These are phyloP conservation scores for Salix arbutifolia DNA, from an alignment of 345 rosid species.

Conservation along the genomic window DNA sequence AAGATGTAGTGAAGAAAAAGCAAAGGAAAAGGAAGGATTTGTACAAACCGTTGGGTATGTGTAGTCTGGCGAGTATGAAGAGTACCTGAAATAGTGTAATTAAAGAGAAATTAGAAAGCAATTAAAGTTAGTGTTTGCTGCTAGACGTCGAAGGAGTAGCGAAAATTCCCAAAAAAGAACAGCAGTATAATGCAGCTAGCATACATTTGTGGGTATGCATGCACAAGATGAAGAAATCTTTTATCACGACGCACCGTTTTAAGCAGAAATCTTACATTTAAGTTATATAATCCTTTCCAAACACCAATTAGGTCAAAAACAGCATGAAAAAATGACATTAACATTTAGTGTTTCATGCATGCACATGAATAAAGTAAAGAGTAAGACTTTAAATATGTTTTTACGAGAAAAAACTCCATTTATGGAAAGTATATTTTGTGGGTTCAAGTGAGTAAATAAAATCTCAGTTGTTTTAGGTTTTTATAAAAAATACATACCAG, in stretches of 20 bases:
- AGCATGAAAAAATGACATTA: no score
- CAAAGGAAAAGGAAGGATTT: slow-evolving; percentile 11
- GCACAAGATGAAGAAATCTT: neutral
- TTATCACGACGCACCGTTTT: neutral
- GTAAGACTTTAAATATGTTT: neutral
- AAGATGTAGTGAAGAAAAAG: slow-evolving; percentile 3
- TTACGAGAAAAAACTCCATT: no score
- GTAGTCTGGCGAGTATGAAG: slow-evolving; percentile 84
- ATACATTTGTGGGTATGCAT: neutral
- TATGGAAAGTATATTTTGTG: no score
- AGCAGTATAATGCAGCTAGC: neutral
- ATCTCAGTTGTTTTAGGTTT: no score
- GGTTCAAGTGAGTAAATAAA: no score
- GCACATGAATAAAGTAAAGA: neutral
- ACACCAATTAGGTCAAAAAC: neutral
- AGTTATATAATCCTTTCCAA: neutral
- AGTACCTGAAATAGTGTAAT: slow-evolving; percentile 56
- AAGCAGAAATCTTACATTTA: neutral
- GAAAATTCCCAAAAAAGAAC: neutral
- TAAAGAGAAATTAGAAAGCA: neutral
- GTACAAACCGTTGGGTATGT: slow-evolving; percentile 79
- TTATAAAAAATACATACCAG: no score
- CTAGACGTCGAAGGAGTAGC: slow-evolving; percentile 11
- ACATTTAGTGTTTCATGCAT: no score
- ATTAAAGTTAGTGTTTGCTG: neutral